phyloP scores from a whole-genome alignment of 2,329 filamentous ascomycete species.

The Penicillium griseofulvum region DNA sequence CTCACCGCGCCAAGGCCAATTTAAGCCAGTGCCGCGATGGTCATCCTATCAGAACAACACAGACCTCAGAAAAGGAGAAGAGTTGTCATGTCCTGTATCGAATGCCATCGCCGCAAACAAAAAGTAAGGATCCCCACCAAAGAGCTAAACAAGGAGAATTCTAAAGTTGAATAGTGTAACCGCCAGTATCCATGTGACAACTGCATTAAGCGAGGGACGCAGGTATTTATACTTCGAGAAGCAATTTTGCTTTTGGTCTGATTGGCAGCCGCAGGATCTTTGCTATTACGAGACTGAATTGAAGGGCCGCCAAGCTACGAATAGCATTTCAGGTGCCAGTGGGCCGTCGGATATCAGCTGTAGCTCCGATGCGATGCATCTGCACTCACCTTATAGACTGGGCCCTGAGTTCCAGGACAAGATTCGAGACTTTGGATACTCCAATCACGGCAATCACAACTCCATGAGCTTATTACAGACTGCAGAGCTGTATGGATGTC shows the following conservation, averaged over 20 bases:
- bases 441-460: slow-evolving; percentile 9
- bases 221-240: slow-evolving; percentile 6
- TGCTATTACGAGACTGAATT: slow-evolving; percentile 14
- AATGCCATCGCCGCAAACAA: neutral
- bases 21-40: no score
- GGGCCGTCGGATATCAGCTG: no score
- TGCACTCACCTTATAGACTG: neutral
- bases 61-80: neutral
- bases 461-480: slow-evolving; percentile 14
- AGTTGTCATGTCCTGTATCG: neutral
- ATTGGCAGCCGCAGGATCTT: slow-evolving; percentile 6
- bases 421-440: slow-evolving; percentile 15
- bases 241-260: neutral
- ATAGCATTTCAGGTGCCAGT: neutral
- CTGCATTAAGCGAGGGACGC: slow-evolving; percentile 16
- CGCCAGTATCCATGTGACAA: slow-evolving; percentile 18
- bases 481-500: neutral
- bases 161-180: slow-evolving; percentile 14
- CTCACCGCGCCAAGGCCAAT: no score
- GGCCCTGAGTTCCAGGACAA: neutral
- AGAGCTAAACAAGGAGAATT: neutral
- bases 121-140: neutral
- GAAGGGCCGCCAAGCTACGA: neutral
- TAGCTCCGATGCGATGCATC: neutral
- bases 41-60: neutral